A percentile compares a stretch with the other conserved stretches of the same genome.
Conservation (phyloP, 2,329 filamentous ascomycete genomes). For the Aspergillus sp. region DNA sequence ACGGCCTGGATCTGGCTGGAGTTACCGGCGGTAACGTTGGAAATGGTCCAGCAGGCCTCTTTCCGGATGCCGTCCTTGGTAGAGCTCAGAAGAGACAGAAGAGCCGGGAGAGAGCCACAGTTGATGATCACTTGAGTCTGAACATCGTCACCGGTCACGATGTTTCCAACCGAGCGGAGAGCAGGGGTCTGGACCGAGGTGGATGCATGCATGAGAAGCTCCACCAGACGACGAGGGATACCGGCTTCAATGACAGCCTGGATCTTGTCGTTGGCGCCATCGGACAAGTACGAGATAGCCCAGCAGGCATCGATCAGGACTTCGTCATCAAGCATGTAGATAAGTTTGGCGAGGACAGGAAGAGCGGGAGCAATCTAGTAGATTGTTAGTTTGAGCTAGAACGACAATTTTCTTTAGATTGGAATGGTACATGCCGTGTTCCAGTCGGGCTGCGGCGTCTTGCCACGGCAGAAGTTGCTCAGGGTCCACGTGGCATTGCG, state of each 20-base stretch:
- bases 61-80: conserved; percentile 99
- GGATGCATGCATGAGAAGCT: conserved; percentile 96
- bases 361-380: conserved; percentile 86
- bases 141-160: conserved; percentile 96
- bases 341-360: conserved; percentile 91
- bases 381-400: conserved; percentile 17
- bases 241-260: conserved; percentile 98
- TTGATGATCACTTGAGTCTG: conserved; percentile 99
- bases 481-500: conserved; percentile 98
- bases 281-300: conserved; percentile 98
- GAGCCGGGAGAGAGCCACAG: conserved; percentile 85
- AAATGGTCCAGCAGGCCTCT: conserved; percentile 99
- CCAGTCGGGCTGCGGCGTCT: conserved; percentile 98
- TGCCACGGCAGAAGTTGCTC: conserved; percentile 99
- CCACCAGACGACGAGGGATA: conserved; percentile 92
- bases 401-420: not conserved
- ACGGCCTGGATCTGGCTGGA: conserved; percentile 96
- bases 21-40: conserved; percentile 97
- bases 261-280: conserved; percentile 98
- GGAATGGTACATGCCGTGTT: conserved; percentile 70
- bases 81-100: conserved; percentile 91
- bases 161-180: conserved; percentile 95
- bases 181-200: conserved; percentile 98
- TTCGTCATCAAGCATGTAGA: conserved; percentile 97
- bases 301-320: conserved; percentile 98